phyloP scores from a whole-genome alignment of 257 asterid species.

The Fraxinus excelsior region DNA sequence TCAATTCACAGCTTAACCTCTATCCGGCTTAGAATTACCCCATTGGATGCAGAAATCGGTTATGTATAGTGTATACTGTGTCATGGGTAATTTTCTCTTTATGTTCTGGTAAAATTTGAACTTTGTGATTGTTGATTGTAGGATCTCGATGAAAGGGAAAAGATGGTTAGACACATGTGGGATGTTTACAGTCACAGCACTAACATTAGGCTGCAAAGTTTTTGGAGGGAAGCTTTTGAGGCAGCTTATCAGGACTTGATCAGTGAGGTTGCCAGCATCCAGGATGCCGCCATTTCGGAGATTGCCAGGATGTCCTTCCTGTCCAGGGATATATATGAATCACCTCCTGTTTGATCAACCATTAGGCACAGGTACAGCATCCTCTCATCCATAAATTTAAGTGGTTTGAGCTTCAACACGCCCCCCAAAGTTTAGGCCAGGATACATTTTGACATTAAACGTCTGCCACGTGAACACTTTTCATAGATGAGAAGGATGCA shows the following conservation, averaged over 20 bases:
- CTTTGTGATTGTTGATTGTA: conserved; percentile 18
- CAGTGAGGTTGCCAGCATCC: conserved; percentile 51
- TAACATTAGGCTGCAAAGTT: conserved; percentile 54
- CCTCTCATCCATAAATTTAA: neutral
- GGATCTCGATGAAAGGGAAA: conserved; percentile 93
- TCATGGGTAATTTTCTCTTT: neutral
- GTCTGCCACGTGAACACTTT: neutral
- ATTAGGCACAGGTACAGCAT: conserved; percentile 18
- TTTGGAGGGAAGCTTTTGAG: conserved; percentile 92
- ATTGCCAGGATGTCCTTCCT: conserved; percentile 88
- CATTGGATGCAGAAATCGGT: neutral
- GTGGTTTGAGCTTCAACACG: neutral
- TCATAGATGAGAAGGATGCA: neutral
- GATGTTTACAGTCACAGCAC: conserved; percentile 74
- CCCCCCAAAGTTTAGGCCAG: neutral
- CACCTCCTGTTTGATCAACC: conserved; percentile 38
- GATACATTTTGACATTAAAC: neutral
- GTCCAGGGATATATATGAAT: conserved; percentile 43
- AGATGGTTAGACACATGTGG: conserved; percentile 90
- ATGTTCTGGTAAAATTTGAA: conserved; percentile 7
- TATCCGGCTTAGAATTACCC: neutral
- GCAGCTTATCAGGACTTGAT: conserved; percentile 91
- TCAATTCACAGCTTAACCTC: neutral
- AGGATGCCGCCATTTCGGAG: conserved; percentile 67
- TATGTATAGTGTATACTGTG: neutral